Percentiles rank a stretch among this genome's conserved stretches.
Evolutionary conservation across 208 protist species (phyloP).

Genomic region (Leishmania aethiopica): DNA sequence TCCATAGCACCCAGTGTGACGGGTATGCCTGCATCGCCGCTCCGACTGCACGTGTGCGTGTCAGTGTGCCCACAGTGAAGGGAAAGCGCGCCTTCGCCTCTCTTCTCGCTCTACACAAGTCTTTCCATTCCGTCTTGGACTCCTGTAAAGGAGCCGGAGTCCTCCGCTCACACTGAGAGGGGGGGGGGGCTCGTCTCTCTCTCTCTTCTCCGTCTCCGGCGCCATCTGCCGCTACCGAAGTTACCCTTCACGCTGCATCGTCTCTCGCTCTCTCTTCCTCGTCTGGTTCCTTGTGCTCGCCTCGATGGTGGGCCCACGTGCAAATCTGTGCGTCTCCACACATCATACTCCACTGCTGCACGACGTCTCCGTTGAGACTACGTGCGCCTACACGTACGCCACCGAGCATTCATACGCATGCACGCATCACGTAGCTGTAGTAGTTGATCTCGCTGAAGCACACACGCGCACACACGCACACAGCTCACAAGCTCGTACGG

Average conservation of each 20-base stretch:
- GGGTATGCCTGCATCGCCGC: background rate
- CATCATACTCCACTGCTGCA: background rate
- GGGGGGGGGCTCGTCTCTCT: background rate
- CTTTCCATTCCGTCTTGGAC: background rate
- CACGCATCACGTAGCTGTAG: too few species aligned
- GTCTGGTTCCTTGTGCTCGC: slow-evolving; percentile 8
- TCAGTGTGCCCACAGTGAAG: background rate
- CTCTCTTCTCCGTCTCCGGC: slow-evolving; percentile 1
- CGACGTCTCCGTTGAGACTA: background rate
- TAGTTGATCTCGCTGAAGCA: too few species aligned
- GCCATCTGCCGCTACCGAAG: background rate
- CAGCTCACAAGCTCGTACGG: background rate
- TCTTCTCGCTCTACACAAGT: background rate
- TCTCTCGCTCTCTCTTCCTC: background rate
- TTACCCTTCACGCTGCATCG: background rate
- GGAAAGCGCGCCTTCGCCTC: background rate
- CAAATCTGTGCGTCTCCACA: background rate
- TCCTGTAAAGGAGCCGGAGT: background rate
- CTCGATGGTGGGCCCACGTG: background rate
- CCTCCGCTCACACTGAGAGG: background rate
- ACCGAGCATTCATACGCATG: too few species aligned
- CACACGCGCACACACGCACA: background rate
- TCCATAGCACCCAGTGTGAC: background rate
- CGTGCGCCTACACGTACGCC: too few species aligned
- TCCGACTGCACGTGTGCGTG: background rate